Conservation (phyloP, 164 flowering plant species). For the Protea cynaroides region DNA sequence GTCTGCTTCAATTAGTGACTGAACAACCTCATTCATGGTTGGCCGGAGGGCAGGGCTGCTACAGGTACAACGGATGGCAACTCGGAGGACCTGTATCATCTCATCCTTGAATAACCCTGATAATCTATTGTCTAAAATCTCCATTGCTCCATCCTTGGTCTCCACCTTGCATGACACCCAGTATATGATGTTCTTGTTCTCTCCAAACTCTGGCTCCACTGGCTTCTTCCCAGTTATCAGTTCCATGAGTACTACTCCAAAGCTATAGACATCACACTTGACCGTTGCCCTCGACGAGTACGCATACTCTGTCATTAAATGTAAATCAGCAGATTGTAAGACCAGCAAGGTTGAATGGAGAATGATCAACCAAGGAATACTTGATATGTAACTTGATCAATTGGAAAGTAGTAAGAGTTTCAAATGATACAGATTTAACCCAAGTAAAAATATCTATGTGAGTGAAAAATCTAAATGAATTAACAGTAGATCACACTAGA, state of each 20-base stretch:
- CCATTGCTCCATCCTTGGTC: conserved; percentile 63
- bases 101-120: conserved; percentile 58
- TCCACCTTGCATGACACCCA: conserved; percentile 84
- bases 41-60: conserved; percentile 61
- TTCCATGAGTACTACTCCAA: conserved; percentile 88
- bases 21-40: conserved; percentile 87
- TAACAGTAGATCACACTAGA: conserved; percentile 89
- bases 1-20: conserved; percentile 69
- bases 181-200: conserved; percentile 70
- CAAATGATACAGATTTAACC: too few relatives aligned
- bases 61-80: conserved; percentile 77
- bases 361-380: not conserved
- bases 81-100: conserved; percentile 66
- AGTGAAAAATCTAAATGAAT: too few relatives aligned
- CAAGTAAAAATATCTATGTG: too few relatives aligned
- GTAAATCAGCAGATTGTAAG: not conserved
- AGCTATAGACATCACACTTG: conserved; percentile 94
- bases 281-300: conserved; percentile 86
- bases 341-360: not conserved
- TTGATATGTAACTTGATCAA: too few relatives aligned
- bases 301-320: conserved; percentile 62
- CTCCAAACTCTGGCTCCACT: conserved; percentile 83
- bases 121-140: conserved; percentile 62
- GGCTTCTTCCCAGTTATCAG: conserved; percentile 90
- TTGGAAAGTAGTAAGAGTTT: too few relatives aligned